Percentiles rank a stretch among this genome's conserved stretches.
Evolutionary conservation across 1,139 yeast species (phyloP).

Genomic region (Geotrichum macrosporum): DNA sequence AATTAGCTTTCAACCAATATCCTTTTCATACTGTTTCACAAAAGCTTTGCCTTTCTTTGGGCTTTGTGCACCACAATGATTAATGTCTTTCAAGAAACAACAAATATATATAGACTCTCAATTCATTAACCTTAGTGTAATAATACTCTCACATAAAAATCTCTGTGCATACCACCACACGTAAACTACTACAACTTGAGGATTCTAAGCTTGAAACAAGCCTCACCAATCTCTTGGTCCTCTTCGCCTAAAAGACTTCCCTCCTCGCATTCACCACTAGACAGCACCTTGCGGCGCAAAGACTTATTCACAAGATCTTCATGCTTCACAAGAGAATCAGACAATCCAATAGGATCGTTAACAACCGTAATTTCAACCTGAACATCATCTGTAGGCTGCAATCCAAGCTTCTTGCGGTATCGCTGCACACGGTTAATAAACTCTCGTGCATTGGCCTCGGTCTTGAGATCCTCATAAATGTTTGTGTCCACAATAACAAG

Average conservation of each 20-base stretch:
- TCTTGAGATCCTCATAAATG: conserved; percentile 78
- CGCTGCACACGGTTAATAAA: conserved; percentile 95
- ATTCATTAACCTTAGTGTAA: no score
- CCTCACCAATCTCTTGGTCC: conserved; percentile 84
- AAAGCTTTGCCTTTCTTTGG: no score
- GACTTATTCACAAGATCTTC: conserved; percentile 68
- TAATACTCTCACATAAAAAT: no score
- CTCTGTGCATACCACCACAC: no score
- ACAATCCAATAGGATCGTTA: conserved; percentile 64
- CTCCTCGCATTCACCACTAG: conserved; percentile 25
- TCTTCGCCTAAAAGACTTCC: conserved; percentile 65
- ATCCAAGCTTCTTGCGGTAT: conserved; percentile 92
- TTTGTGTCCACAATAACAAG: conserved; percentile 85
- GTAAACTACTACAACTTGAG: conserved; percentile 62
- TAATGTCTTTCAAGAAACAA: no score
- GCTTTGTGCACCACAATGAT: no score
- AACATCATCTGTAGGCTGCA: conserved; percentile 93
- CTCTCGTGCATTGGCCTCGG: conserved; percentile 96
- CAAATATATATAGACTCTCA: no score
- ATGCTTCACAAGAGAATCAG: conserved; percentile 59
- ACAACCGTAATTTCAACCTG: conserved; percentile 71
- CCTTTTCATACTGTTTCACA: no score
- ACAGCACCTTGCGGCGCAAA: conserved; percentile 52
- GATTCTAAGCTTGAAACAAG: conserved; percentile 74
- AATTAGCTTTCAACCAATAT: no score